Base-by-base conservation (phyloP, 192 early-diverging fungal species). In the Linnemannia zychae region DNA sequence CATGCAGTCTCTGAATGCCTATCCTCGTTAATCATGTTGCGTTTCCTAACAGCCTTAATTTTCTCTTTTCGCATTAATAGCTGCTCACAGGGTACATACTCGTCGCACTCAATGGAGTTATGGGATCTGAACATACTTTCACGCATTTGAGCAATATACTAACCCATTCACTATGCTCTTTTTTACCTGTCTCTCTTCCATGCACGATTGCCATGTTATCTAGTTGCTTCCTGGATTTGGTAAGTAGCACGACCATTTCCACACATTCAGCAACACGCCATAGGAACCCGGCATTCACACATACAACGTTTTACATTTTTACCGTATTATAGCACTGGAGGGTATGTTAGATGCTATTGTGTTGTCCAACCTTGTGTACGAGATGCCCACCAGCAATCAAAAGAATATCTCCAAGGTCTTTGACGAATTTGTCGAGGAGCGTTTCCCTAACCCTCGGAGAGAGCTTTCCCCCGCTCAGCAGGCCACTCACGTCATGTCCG, bases 151-250 rank as follows among this genome's bases (percentile, higher is more conserved):
- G n/a, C n/a, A n/a, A n/a, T n/a, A 9, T 38, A 22, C 15, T 37
- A 12, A 48, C 9, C 17, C 33, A 48, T 50, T 22, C 34, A 22
- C 2, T 20, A 20, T 74, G 31, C 65, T 63, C 7, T 28, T 37
- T 13, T 65, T 7, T 24, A 3, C 0, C 47, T 57, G 36, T 36
- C 37, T 34, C 28, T 7, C n/a, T 1, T 63, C 12, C 11, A 31
- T 31, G 12, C 9, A 31, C 57, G 12, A 63, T 63, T 31, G 24
- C 3, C 0, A 63, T 22, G 0, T 31, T 24, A 9, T 9, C 28
- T 12, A 80, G 78, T 52, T 72, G 60, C 78, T 80, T 53, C 78
- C 78, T 15, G 73, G 73, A 47, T 80, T 80, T 52, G 78, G 78
- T 74, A 78, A 48, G 65, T 33, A 7, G 22, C 11, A 74, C 0